Base-by-base conservation (phyloP, 192 early-diverging fungal species). In the Podila epicladia region DNA sequence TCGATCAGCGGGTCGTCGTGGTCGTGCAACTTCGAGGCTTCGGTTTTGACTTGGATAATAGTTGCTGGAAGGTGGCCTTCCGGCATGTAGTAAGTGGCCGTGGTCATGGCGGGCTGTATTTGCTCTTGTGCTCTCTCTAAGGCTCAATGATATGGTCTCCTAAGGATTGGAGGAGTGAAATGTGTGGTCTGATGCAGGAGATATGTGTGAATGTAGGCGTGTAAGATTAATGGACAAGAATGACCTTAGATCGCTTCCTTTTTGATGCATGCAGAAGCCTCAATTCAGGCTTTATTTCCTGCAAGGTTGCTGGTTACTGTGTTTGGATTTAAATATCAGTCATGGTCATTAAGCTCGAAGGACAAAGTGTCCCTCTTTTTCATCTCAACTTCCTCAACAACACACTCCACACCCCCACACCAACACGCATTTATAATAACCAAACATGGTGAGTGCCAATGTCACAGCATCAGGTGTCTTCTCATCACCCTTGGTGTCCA, bases 1-100 rank as follows among this genome's bases (percentile, higher is more conserved):
- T 80, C 71, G 24, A 80, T 64, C 49, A 80, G 35, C n/a, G 62
- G 65, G 32, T 80, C 77, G n/a, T 62, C 77, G 26, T 73, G 58
- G 19, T 71, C 72, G 9, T 73, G 65, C 22, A 62, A 58, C 62
- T 50, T 65, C 8, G 49, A 28, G 12, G n/a, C 24, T 11, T 49
- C 29, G 3, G 77, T 73, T 67, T 63, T 80, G 71, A 80, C 28
- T 17, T 53, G 38, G 29, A 80, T 61, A 17, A 80, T 73, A 3
- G 62, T 69, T 4, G 67, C 77, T 26, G 77, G 77, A 32, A 62
- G 29, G 15, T 58, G 53, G 1, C 26, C 66, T 12, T 51, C 57
- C 19, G 77, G 71, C 26, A 80, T 80, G 38, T 19, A 49, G 62
- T 73, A 62, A 19, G 28, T 50, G 60, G 69, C 60, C 12, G 60